phyloP scores from a whole-genome alignment of 257 asterid genomes.

The Paraleonurus japonicus region DNA sequence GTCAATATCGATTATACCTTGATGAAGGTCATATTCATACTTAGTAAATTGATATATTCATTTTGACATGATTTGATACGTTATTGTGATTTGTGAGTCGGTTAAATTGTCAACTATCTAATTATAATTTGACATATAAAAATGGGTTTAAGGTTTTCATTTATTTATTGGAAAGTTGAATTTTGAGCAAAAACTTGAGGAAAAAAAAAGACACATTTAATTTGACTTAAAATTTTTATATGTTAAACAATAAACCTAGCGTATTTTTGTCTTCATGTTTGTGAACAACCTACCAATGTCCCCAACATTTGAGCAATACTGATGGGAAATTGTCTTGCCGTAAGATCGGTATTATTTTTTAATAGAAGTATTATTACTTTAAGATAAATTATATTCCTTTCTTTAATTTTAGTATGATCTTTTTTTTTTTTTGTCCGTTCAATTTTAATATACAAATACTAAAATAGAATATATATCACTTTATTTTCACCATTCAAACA shows the following conservation, averaged over 20 bases:
- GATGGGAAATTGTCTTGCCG: too few species aligned
- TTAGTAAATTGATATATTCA: not conserved
- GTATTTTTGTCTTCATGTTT: not conserved
- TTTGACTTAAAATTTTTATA: not conserved
- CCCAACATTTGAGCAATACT: too few species aligned
- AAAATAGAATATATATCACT: too few species aligned
- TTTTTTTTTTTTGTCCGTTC: too few species aligned
- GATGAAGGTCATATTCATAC: not conserved
- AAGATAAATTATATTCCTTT: too few species aligned
- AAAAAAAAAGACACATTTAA: not conserved
- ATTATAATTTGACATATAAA: not conserved
- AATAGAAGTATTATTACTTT: too few species aligned
- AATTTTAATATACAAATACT: too few species aligned
- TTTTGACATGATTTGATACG: not conserved
- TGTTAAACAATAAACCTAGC: not conserved
- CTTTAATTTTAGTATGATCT: too few species aligned
- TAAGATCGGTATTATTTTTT: too few species aligned
- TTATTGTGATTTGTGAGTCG: not conserved
- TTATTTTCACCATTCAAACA: too few species aligned
- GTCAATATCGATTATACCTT: not conserved
- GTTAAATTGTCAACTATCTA: not conserved
- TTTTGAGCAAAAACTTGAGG: not conserved
- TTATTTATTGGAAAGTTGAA: not conserved
- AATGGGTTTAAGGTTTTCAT: not conserved
- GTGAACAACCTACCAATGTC: too few species aligned